Percentiles rank a stretch among this genome's conserved stretches.
Conservation (phyloP, 768 basidiomycete species). For the Suillus paluster region DNA sequence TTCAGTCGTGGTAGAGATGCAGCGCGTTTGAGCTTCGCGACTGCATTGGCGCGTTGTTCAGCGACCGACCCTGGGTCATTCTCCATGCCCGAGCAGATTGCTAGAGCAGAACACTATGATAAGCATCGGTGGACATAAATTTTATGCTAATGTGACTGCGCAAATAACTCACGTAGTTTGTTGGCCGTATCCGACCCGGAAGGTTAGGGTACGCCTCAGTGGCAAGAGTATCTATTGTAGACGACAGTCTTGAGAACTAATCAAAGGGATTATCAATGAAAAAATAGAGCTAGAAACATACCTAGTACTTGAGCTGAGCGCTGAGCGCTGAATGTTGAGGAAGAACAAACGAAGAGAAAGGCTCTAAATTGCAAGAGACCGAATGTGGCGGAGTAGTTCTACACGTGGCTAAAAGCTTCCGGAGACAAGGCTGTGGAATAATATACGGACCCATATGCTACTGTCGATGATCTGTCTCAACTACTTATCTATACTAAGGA, state of each 20-base stretch:
- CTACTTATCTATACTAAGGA: slow-evolving; percentile 4
- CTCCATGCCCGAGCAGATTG: slow-evolving; percentile 29
- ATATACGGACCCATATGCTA: slow-evolving; percentile 30
- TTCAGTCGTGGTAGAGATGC: slow-evolving; percentile 92
- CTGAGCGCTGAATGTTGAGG: slow-evolving; percentile 4
- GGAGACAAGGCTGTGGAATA: slow-evolving; percentile 1
- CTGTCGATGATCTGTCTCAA: slow-evolving; percentile 2
- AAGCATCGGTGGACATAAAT: not conserved
- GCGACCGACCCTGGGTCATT: slow-evolving; percentile 50
- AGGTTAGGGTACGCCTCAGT: slow-evolving; percentile 14
- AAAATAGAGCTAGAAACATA: slow-evolving; percentile 4
- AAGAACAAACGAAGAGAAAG: slow-evolving; percentile 20
- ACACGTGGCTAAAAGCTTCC: slow-evolving; percentile 18
- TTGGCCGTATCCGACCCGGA: slow-evolving; percentile 16
- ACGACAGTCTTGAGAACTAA: not conserved
- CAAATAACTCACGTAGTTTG: slow-evolving; percentile 7
- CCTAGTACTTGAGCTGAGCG: not conserved
- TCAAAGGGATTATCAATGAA: not conserved
- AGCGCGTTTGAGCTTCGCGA: slow-evolving; percentile 90
- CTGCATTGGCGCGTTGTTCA: slow-evolving; percentile 85
- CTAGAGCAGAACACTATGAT: slow-evolving; percentile 10
- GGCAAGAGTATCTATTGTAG: slow-evolving; percentile 3
- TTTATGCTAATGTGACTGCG: not conserved
- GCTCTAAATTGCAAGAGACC: slow-evolving; percentile 16
- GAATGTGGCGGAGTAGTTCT: slow-evolving; percentile 17